phyloP scores from a whole-genome alignment of 139 green algal genomes.

The Tetraselmis striata region DNA sequence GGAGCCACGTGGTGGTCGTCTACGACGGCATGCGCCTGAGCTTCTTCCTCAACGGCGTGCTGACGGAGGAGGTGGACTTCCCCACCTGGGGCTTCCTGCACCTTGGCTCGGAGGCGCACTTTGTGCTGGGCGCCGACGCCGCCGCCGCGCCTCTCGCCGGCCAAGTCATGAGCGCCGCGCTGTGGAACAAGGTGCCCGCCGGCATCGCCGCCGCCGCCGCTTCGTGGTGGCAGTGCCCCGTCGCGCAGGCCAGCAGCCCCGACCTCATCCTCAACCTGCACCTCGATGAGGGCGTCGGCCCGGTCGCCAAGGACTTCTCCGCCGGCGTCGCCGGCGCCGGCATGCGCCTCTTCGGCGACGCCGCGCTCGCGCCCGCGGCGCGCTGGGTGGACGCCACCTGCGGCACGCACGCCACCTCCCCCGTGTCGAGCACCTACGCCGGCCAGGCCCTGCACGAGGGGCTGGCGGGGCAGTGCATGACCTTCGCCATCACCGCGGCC shows the following conservation, averaged over 20 bases:
- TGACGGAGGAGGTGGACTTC: slow-evolving; percentile 14
- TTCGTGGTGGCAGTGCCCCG: neutral
- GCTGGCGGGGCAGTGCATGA: slow-evolving; percentile 18
- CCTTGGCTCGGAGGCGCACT: neutral
- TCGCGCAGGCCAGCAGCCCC: neutral
- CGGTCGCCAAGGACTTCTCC: neutral
- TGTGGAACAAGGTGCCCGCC: slow-evolving; percentile 2
- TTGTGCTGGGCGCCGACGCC: slow-evolving; percentile 3
- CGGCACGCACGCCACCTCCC: neutral
- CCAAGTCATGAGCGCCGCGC: neutral
- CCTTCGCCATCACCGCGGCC: slow-evolving; percentile 13
- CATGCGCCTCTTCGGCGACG: neutral
- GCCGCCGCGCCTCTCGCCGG: neutral
- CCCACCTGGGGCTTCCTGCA: neutral
- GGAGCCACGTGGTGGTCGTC: slow-evolving; percentile 13
- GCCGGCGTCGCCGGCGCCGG: neutral
- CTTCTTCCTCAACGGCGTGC: slow-evolving; percentile 21
- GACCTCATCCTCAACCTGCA: slow-evolving; percentile 7
- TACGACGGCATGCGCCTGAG: slow-evolving; percentile 8
- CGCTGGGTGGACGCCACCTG: slow-evolving; percentile 8
- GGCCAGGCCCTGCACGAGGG: slow-evolving; percentile 7
- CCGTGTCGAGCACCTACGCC: neutral
- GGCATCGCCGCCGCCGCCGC: neutral
- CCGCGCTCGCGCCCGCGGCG: neutral
- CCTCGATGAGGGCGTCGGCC: slow-evolving; percentile 16